These are phyloP conservation scores for Aspergillus candidus DNA, from an alignment of 2,329 filamentous ascomycete genomes.

Conservation along the genomic window DNA sequence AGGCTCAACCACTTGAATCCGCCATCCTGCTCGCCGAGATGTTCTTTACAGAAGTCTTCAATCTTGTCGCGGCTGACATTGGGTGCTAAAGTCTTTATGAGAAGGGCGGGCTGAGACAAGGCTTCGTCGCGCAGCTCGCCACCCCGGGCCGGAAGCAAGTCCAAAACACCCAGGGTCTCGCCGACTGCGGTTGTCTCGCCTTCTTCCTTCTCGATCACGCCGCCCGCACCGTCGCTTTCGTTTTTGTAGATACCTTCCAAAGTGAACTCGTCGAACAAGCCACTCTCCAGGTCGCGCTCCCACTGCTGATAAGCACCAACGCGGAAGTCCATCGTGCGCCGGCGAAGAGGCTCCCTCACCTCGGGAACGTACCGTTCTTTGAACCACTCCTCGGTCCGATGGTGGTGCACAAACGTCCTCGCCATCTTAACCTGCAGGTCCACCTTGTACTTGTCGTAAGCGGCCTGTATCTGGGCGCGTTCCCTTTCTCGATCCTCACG, in stretches of 20 bases:
- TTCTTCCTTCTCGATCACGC: slow-evolving; percentile 86
- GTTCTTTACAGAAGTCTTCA: slow-evolving; percentile 89
- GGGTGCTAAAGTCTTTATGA: slow-evolving; percentile 97
- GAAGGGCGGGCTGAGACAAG: slow-evolving; percentile 78
- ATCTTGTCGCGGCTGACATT: slow-evolving; percentile 91
- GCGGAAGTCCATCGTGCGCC: slow-evolving; percentile 72
- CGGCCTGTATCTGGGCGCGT: slow-evolving; percentile 56
- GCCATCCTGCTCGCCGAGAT: slow-evolving; percentile 82
- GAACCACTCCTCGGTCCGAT: slow-evolving; percentile 98
- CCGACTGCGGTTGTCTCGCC: slow-evolving; percentile 87
- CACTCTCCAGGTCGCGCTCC: slow-evolving; percentile 78
- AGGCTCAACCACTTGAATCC: slow-evolving; percentile 95
- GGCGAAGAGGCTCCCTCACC: slow-evolving; percentile 66
- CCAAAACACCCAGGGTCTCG: slow-evolving; percentile 86
- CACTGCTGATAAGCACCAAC: slow-evolving; percentile 75
- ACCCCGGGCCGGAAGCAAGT: slow-evolving; percentile 75
- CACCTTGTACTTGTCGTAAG: slow-evolving; percentile 61
- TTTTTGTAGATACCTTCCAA: slow-evolving; percentile 90
- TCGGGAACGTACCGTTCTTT: slow-evolving; percentile 87
- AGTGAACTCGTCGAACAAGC: slow-evolving; percentile 89
- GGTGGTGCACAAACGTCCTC: slow-evolving; percentile 78
- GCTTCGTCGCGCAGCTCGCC: slow-evolving; percentile 87
- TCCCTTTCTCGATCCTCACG: slow-evolving; percentile 59
- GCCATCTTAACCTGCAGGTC: slow-evolving; percentile 69
- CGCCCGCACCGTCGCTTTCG: slow-evolving; percentile 80